Percentiles rank a stretch among this genome's conserved stretches.
Conservation (phyloP, 495 filamentous ascomycete species). For the Usnea hakonensis region DNA sequence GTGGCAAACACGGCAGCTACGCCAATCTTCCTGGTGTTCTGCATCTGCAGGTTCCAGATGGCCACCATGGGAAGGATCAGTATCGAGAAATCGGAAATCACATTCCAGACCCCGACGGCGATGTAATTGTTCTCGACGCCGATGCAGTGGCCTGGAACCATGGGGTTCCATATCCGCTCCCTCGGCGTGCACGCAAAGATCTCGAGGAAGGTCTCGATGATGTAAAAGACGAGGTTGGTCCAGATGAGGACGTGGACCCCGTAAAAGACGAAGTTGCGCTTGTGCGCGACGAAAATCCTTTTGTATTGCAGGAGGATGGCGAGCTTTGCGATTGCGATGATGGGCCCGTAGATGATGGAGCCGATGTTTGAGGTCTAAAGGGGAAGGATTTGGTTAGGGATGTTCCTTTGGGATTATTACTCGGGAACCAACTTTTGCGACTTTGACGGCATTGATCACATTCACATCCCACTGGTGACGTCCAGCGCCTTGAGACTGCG, state of each 20-base stretch:
- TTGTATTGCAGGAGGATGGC: not conserved
- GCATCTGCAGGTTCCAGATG: conserved; percentile 7
- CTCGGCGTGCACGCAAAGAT: conserved; percentile 9
- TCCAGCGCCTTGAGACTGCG: not conserved
- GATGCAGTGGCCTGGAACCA: conserved; percentile 1
- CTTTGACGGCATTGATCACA: not conserved
- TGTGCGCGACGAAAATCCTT: conserved; percentile 1
- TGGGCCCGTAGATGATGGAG: conserved; percentile 5
- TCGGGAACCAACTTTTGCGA: not conserved
- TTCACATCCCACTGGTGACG: conserved; percentile 2
- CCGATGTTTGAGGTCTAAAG: not conserved
- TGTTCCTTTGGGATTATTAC: no score
- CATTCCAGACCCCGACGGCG: not conserved
- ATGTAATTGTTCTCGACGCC: conserved; percentile 3
- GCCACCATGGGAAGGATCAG: not conserved
- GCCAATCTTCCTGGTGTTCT: not conserved
- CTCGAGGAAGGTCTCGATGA: not conserved
- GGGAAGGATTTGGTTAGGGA: not conserved
- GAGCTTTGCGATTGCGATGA: conserved; percentile 3
- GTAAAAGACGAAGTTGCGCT: not conserved
- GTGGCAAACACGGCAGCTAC: not conserved
- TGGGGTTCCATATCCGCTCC: conserved; percentile 8
- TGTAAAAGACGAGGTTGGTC: conserved; percentile 4
- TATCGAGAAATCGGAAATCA: not conserved
- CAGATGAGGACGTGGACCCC: not conserved